Evolutionary conservation across 148 eudicot genomes (phyloP), one percentile per base, ranked within the genome.

Genomic region (Mesembryanthemum crystallinum): DNA sequence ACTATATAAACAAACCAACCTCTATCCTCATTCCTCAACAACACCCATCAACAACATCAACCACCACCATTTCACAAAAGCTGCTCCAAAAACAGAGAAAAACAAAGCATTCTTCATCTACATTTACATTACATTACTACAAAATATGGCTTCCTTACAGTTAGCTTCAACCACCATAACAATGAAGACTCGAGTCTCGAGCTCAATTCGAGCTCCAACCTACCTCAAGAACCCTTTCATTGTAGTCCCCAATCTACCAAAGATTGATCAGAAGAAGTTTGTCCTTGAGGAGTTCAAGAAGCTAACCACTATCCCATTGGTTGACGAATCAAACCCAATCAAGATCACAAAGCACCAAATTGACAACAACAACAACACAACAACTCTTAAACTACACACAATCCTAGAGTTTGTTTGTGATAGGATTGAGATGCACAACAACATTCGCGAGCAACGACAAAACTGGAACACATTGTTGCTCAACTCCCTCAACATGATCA

Each of bases 361-460:
- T 68, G 52, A 81, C 25, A 12, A 21, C 1, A 69, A 35, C 39
- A 35, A 35, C 39, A 35, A 35, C 39, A 35, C 39, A 35, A 35
- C 33, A 8, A 37, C 54, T 33, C 35, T 68, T 11, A 78, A 78
- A 27, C 76, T 90, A 24, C 75, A 85, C 52, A 83, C 78, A 1
- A 77, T 90, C 23, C 11, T 88, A 62, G 95, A 90, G 64, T 79
- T 86, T 1, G 71, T 90, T 0, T 73, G 81, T 0, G 95, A 90
- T 45, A 81, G 95, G 61, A 85, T 90, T 21, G 95, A 90, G 83
- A 88, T 90, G 95, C 95, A 90, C 69, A 43, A 79, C 23, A 90
- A 88, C 59, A 73, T 90, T 29, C 71, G 84, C 1, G 84, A 87
- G 23, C 92, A 90, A 63, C 86, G 95, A 20, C 74, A 68, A 17